Percentiles rank a stretch among this genome's conserved stretches.
Conservation (phyloP, 108 stramenopile genomes). For the Skeletonema tropicum region DNA sequence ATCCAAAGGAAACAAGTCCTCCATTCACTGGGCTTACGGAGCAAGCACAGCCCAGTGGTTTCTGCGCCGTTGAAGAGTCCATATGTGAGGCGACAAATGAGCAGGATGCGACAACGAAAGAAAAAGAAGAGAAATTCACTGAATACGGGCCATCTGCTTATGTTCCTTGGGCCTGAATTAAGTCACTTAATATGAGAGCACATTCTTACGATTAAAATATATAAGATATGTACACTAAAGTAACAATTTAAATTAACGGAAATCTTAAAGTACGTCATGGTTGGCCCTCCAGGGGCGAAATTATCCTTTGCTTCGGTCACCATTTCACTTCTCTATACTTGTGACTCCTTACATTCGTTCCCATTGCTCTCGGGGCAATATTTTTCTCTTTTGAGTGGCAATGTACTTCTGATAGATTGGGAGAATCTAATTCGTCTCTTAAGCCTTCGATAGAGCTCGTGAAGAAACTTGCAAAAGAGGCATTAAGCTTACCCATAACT, state of each 20-base stretch:
- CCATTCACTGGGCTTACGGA: conserved; percentile 27
- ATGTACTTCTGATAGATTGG: background rate
- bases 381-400: background rate
- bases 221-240: too few relatives aligned
- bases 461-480: background rate
- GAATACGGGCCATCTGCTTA: conserved; percentile 33
- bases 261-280: too few relatives aligned
- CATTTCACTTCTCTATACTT: background rate
- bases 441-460: background rate
- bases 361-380: background rate
- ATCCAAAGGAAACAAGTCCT: conserved; percentile 30
- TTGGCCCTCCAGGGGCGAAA: too few relatives aligned
- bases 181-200: conserved; percentile 18
- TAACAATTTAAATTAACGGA: too few relatives aligned
- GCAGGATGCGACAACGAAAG: conserved; percentile 19
- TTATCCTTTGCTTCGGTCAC: background rate
- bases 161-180: conserved; percentile 40
- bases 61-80: conserved; percentile 45
- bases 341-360: background rate
- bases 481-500: background rate
- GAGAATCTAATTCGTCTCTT: background rate
- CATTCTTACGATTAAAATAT: background rate
- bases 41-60: conserved; percentile 32
- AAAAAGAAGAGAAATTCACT: conserved; percentile 24
- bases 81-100: conserved; percentile 32